Conservation (phyloP, 306 rosid genomes). For the Dalbergia cultrata region DNA sequence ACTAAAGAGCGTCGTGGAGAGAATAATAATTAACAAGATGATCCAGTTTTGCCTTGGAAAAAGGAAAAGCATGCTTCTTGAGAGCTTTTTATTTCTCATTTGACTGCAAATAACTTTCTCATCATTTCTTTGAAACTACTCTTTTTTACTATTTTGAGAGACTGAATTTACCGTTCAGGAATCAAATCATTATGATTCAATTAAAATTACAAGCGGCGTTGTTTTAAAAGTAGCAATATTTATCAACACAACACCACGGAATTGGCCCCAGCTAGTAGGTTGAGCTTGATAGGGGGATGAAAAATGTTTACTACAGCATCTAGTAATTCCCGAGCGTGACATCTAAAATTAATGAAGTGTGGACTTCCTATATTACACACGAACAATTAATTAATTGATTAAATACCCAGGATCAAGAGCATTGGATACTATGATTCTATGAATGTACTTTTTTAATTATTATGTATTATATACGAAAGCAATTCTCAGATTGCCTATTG, state of each 20-base stretch:
- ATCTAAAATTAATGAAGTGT: no score
- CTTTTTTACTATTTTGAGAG: neutral
- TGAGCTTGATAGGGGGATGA: no score
- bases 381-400: neutral
- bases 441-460: neutral
- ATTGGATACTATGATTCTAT: conserved; percentile 32
- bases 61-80: neutral
- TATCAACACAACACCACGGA: no score
- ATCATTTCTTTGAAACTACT: conserved; percentile 23
- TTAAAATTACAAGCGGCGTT: neutral
- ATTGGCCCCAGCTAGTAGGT: no score
- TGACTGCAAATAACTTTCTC: conserved; percentile 25
- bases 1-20: neutral
- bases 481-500: conserved; percentile 15
- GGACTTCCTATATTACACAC: neutral
- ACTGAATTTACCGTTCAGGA: neutral
- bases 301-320: neutral
- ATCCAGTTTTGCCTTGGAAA: conserved; percentile 31
- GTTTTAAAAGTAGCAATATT: neutral
- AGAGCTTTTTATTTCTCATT: conserved; percentile 25
- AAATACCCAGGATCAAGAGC: neutral
- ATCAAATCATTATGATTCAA: neutral
- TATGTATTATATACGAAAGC: neutral
- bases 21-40: conserved; percentile 4
- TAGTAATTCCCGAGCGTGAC: neutral